Evolutionary conservation across 1,284 basidiomycete genomes (phyloP).

Genomic region (Exobasidium rhododendri): DNA sequence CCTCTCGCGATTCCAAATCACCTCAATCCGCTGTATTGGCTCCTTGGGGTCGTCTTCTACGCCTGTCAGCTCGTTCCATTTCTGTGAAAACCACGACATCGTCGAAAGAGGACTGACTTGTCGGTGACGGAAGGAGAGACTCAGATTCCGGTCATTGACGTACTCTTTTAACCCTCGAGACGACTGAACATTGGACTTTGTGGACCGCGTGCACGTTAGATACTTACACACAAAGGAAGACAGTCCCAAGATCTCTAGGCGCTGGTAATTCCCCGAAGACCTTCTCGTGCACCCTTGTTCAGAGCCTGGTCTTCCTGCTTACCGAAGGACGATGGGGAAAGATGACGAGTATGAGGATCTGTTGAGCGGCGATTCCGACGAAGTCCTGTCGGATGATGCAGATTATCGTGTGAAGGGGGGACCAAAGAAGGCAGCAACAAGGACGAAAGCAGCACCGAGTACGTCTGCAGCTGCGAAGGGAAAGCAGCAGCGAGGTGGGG

Average conservation of each 20-base stretch:
- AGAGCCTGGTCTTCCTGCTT: too few relatives aligned
- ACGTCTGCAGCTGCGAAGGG: neutral
- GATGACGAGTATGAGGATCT: neutral
- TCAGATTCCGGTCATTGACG: too few relatives aligned
- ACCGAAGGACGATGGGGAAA: neutral
- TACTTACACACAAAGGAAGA: neutral
- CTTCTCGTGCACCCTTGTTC: neutral
- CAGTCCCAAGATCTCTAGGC: neutral
- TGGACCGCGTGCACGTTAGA: neutral
- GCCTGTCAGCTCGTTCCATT: conserved; percentile 40
- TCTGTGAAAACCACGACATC: conserved; percentile 54
- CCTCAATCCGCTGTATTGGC: conserved; percentile 34
- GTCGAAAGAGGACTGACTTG: too few relatives aligned
- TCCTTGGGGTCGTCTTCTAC: neutral
- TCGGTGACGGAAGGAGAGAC: too few relatives aligned
- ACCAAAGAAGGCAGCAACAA: neutral
- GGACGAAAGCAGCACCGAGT: neutral
- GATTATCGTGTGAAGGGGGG: neutral
- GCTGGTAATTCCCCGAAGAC: neutral
- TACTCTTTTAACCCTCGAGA: too few relatives aligned
- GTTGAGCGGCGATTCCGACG: neutral
- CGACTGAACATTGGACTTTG: too few relatives aligned
- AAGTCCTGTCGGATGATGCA: conserved; percentile 9
- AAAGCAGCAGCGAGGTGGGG: neutral
- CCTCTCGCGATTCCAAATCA: conserved; percentile 46